Conservation (phyloP, 2,329 filamentous ascomycete species). For the Diplodia intermedia region DNA sequence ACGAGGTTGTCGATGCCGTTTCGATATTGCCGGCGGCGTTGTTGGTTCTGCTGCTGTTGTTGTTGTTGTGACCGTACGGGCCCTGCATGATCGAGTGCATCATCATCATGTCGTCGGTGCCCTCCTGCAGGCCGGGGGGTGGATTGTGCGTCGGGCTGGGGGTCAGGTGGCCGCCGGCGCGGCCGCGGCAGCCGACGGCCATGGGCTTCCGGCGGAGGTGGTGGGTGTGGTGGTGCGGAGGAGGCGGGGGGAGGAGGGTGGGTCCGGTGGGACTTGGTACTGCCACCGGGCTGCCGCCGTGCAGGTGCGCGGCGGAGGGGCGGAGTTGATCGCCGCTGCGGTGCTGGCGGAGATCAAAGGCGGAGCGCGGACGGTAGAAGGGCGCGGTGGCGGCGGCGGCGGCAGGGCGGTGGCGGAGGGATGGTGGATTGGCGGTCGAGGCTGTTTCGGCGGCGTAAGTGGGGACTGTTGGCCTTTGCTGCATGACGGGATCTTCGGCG, state of each 20-base stretch:
- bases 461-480: slow-evolving; percentile 6
- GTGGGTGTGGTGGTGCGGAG: slow-evolving; percentile 34
- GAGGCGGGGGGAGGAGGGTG: slow-evolving; percentile 18
- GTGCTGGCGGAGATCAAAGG: slow-evolving; percentile 42
- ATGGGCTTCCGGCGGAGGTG: slow-evolving; percentile 33
- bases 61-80: slow-evolving; percentile 1
- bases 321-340: slow-evolving; percentile 17
- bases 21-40: not conserved
- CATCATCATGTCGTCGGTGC: not conserved
- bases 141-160: slow-evolving; percentile 11
- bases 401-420: not conserved
- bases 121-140: slow-evolving; percentile 8
- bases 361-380: slow-evolving; percentile 39
- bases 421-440: slow-evolving; percentile 6
- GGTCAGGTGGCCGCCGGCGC: not conserved
- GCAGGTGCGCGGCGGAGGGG: slow-evolving; percentile 12
- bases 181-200: not conserved
- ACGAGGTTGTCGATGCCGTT: not conserved
- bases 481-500: slow-evolving; percentile 30
- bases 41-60: too few relatives aligned
- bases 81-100: slow-evolving; percentile 33
- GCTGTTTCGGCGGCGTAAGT: not conserved
- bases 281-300: not conserved
- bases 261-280: not conserved
- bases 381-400: not conserved